Conservation (phyloP, 129 eudicot species). For the Solidago caesia region DNA sequence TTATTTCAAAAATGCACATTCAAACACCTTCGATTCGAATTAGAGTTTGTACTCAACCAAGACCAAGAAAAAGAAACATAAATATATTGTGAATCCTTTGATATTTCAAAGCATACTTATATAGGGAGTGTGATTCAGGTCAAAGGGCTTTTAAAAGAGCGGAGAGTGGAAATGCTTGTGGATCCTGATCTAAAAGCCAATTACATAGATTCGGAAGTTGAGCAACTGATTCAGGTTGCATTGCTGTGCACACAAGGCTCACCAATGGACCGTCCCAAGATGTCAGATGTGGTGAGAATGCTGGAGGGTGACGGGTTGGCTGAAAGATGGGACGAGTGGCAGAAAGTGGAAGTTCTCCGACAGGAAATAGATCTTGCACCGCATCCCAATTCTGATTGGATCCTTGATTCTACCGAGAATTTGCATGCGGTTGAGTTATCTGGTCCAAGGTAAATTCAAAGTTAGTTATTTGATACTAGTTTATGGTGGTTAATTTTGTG, state of each 20-base stretch:
- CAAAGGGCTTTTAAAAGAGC: slow-evolving; percentile 82
- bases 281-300: slow-evolving; percentile 91
- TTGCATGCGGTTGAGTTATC: slow-evolving; percentile 73
- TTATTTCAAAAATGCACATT: too few species aligned
- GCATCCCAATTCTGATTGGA: slow-evolving; percentile 67
- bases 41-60: too few species aligned
- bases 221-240: slow-evolving; percentile 78
- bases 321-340: slow-evolving; percentile 95
- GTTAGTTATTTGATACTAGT: slow-evolving; percentile 7
- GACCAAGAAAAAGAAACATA: not conserved
- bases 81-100: not conserved
- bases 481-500: slow-evolving; percentile 32
- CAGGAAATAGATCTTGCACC: slow-evolving; percentile 79
- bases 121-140: slow-evolving; percentile 41
- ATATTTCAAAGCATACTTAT: slow-evolving; percentile 1
- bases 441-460: slow-evolving; percentile 58
- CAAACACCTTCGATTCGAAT: too few species aligned
- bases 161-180: slow-evolving; percentile 78
- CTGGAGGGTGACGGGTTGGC: slow-evolving; percentile 94
- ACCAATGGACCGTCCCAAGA: slow-evolving; percentile 81
- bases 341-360: slow-evolving; percentile 71
- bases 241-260: slow-evolving; percentile 77
- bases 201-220: slow-evolving; percentile 73
- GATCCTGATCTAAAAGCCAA: slow-evolving; percentile 68
- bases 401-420: slow-evolving; percentile 71